Evolutionary conservation across 352 stramenopile species (phyloP), one percentile per base, ranked within the genome.

Genomic region (Phytophthora foliorum): DNA sequence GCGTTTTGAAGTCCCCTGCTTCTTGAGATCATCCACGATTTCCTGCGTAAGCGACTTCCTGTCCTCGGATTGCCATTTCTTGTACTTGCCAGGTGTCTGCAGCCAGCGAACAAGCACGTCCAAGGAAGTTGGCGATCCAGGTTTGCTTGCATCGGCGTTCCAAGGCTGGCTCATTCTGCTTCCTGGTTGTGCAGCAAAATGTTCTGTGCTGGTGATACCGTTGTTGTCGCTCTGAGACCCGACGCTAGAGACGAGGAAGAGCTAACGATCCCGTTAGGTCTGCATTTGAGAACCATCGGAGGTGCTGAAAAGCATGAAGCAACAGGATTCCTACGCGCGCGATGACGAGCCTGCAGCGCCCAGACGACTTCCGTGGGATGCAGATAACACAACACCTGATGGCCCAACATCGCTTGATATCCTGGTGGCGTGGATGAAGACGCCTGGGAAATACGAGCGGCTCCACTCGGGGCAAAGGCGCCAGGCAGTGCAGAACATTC

Each of bases 391-490:
- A 6, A 41, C 50, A 16, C 36, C 54, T 16, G 39, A 36, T 45
- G 67, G 56, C 6, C 54, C 31, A 25, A 68, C 56, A 0, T 82
- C 74, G 17, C 54, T 71, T 29, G 67, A 82, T 17, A 48, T 85
- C 17, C 29, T 85, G 50, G 34, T 81, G 14, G 39, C n/a, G 60
- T 85, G 74, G 71, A 51, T 85, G 17, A 49, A 41, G 25, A 58
- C 60, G 8, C 44, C 59, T 11, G 68, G 72, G n/a, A 78, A 77
- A 61, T 82, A 74, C 42, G 50, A 59, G 38, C 72, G 63, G 38
- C 76, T 77, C 55, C 21, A 63, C 45, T 41, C 29, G 21, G 25
- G 44, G 13, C 29, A 50, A 51, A 42, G 22, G 5, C 13, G 41
- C 46, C 48, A 49, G 16, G 27, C 57, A 6, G 42, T 67, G 14